These are phyloP conservation scores for Leucosporidium creatinivorum DNA, from an alignment of 768 basidiomycete genomes.

Conservation along the genomic window DNA sequence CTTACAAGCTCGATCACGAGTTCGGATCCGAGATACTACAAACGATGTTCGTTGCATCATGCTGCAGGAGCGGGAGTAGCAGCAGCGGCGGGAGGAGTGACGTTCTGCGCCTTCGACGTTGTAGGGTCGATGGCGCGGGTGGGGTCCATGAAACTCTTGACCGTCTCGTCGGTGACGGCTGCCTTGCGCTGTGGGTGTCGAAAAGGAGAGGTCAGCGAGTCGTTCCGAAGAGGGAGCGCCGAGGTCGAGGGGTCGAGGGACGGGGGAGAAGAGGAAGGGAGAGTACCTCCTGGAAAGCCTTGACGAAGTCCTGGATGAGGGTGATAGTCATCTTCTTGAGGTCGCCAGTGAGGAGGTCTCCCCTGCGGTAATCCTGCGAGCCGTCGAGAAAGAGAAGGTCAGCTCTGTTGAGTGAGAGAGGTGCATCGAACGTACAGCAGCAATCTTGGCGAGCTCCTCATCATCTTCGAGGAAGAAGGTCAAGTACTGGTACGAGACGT, in stretches of 20 bases:
- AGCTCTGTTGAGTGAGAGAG: conserved; percentile 1
- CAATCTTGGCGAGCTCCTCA: conserved; percentile 68
- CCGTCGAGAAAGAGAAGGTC: neutral
- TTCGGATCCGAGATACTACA: no score
- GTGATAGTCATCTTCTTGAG: conserved; percentile 83
- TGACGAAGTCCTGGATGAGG: conserved; percentile 71
- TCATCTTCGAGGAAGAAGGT: conserved; percentile 94
- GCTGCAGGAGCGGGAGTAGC: no score
- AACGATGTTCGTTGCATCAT: no score
- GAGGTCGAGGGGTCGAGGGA: neutral
- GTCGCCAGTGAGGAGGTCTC: conserved; percentile 77
- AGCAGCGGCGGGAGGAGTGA: no score
- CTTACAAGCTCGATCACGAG: no score
- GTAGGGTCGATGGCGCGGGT: conserved; percentile 59
- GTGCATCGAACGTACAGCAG: conserved; percentile 52
- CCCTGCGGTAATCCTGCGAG: conserved; percentile 79
- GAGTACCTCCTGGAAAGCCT: conserved; percentile 70
- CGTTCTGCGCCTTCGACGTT: no score
- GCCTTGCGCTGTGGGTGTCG: conserved; percentile 58
- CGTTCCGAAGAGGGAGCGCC: neutral
- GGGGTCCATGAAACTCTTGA: conserved; percentile 71
- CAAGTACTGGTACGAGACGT: conserved; percentile 90
- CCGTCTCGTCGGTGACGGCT: conserved; percentile 67
- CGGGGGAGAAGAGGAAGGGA: conserved; percentile 15
- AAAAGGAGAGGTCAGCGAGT: no score